These are phyloP conservation scores for Takakia lepidozioides DNA, from an alignment of 225 moss, liverwort and hornwort genomes.

Conservation along the genomic window DNA sequence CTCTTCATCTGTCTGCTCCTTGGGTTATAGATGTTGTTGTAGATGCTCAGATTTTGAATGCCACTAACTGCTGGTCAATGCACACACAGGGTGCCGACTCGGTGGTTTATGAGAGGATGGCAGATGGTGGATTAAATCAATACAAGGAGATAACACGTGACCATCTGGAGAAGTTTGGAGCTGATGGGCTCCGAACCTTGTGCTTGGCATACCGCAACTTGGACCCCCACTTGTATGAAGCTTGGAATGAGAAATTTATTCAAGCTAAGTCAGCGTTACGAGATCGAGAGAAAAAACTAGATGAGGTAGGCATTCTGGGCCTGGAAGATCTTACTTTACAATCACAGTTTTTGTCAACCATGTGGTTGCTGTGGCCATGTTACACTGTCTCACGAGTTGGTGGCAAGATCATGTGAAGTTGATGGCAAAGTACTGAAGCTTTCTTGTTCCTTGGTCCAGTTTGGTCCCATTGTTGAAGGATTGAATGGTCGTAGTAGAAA, in stretches of 20 bases:
- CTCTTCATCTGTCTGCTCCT: too few relatives aligned
- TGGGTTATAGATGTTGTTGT: too few relatives aligned
- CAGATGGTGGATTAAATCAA: constrained; percentile 46
- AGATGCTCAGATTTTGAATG: too few relatives aligned
- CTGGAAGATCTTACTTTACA: background rate
- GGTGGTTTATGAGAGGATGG: constrained; percentile 91
- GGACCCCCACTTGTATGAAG: constrained; percentile 50
- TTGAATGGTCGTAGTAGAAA: too few relatives aligned
- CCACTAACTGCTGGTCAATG: too few relatives aligned
- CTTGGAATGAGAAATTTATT: constrained; percentile 87
- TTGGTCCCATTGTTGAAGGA: too few relatives aligned
- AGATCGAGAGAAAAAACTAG: constrained; percentile 88
- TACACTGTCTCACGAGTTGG: too few relatives aligned
- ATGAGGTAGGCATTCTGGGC: constrained; percentile 42
- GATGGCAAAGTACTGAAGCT: too few relatives aligned
- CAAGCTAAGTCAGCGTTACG: constrained; percentile 79
- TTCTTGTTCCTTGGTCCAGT: too few relatives aligned
- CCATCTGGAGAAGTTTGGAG: constrained; percentile 88
- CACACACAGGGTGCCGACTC: constrained; percentile 87
- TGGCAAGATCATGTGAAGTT: too few relatives aligned
- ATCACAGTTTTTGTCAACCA: background rate
- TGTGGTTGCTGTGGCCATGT: too few relatives aligned
- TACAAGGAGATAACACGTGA: constrained; percentile 76
- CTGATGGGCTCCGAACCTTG: constrained; percentile 85
- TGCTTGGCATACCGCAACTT: constrained; percentile 76